phyloP scores from a whole-genome alignment of 2,329 filamentous ascomycete genomes.

The Mollisiaceae sp. region DNA sequence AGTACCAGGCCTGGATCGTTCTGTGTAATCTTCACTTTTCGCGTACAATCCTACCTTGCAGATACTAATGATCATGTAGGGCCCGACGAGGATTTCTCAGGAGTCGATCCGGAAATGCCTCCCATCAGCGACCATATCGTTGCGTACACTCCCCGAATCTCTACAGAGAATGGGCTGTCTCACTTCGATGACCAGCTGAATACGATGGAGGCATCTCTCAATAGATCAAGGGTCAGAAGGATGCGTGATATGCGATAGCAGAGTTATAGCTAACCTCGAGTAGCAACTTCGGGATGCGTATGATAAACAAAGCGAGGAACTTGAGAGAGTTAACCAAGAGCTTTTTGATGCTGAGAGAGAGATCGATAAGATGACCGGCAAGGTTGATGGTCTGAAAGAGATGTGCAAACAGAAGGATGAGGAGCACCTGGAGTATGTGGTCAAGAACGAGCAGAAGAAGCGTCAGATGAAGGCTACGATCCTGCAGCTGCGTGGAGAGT shows the following conservation, averaged over 20 bases:
- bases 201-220: neutral
- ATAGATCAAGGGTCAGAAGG: neutral
- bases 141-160: neutral
- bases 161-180: neutral
- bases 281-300: neutral
- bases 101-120: neutral
- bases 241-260: neutral
- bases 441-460: neutral
- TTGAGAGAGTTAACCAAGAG: neutral
- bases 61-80: neutral
- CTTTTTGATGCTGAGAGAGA: neutral
- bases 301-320: neutral
- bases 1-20: neutral
- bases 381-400: neutral
- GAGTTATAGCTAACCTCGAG: neutral
- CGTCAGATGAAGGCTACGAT: neutral
- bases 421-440: neutral
- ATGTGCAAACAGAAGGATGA: neutral
- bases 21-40: neutral
- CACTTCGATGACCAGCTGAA: neutral
- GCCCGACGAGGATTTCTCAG: neutral
- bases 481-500: neutral
- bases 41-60: no score
- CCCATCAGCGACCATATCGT: neutral
- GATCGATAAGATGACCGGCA: neutral